A percentile compares a stretch with the other conserved stretches of the same genome.
Evolutionary conservation across 495 filamentous ascomycete genomes (phyloP).

Genomic region (Clavariopsis aquatica): DNA sequence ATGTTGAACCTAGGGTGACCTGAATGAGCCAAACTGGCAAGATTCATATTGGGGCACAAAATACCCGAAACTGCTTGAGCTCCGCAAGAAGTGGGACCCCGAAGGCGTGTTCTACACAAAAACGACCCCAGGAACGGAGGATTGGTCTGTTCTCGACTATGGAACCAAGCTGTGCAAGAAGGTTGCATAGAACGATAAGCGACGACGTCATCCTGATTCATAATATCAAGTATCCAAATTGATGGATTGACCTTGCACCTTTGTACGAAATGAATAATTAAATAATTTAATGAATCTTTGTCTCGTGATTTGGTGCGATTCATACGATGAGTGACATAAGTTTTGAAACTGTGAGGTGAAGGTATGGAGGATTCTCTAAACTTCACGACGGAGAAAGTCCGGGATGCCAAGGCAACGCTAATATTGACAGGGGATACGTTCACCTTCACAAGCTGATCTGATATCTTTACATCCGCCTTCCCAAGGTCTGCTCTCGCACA

Average conservation of each 20-base stretch:
- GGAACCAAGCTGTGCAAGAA: constrained; percentile 36
- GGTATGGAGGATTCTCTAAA: no score
- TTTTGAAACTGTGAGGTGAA: no score
- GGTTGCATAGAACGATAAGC: neutral
- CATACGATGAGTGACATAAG: no score
- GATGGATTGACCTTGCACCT: neutral
- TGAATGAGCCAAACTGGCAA: constrained; percentile 65
- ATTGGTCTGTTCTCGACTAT: constrained; percentile 35
- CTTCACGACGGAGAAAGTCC: neutral
- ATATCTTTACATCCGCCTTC: constrained; percentile 11
- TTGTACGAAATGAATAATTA: neutral
- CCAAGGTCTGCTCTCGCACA: neutral
- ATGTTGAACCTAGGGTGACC: constrained; percentile 50
- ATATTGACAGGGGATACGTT: neutral
- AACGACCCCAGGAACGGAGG: constrained; percentile 34
- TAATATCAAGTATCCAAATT: neutral
- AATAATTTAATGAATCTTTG: neutral
- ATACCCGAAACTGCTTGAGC: constrained; percentile 52
- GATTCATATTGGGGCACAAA: constrained; percentile 62
- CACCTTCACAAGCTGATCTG: constrained; percentile 15
- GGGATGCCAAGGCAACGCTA: neutral
- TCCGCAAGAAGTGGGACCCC: constrained; percentile 61
- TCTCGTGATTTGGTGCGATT: no score
- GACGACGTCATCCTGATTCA: neutral
- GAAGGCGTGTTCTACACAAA: constrained; percentile 56